Conservation (phyloP, 768 basidiomycete species). For the Omphalotus guepiniiformis region DNA sequence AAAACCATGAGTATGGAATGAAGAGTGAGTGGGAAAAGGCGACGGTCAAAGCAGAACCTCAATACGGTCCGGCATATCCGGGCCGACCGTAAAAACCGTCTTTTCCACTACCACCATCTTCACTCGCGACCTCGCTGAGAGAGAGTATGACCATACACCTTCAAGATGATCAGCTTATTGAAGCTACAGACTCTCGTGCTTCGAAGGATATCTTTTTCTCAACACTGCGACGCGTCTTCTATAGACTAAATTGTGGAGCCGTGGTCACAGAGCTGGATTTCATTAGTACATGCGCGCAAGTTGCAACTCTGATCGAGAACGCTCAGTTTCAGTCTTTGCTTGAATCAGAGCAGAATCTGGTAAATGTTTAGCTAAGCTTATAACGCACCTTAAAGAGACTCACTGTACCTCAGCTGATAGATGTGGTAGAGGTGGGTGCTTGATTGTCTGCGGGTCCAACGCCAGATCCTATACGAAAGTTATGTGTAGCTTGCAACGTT, state of each 20-base stretch:
- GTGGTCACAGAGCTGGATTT: not conserved
- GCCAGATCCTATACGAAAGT: not conserved
- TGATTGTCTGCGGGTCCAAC: not conserved
- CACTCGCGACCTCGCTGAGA: not conserved
- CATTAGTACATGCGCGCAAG: not conserved
- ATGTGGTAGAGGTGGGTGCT: not conserved
- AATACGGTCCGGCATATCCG: not conserved
- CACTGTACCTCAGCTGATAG: not conserved
- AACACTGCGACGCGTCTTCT: conserved; percentile 1
- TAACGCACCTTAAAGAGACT: not conserved
- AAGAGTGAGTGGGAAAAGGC: not conserved
- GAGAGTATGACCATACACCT: not conserved
- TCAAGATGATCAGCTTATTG: not conserved
- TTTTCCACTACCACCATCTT: not conserved
- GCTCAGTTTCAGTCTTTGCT: not conserved
- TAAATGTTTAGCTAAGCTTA: not conserved
- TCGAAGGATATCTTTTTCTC: not conserved
- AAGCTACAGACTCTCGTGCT: not conserved
- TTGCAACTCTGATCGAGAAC: not conserved
- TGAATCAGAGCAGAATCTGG: not conserved
- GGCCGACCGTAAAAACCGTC: not conserved
- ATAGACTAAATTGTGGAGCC: not conserved
- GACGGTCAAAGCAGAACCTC: not conserved
- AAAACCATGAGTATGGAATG: conserved; percentile 27
- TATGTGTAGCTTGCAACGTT: not conserved